phyloP scores from a whole-genome alignment of 768 basidiomycete species.

The Grammothele lineata region DNA sequence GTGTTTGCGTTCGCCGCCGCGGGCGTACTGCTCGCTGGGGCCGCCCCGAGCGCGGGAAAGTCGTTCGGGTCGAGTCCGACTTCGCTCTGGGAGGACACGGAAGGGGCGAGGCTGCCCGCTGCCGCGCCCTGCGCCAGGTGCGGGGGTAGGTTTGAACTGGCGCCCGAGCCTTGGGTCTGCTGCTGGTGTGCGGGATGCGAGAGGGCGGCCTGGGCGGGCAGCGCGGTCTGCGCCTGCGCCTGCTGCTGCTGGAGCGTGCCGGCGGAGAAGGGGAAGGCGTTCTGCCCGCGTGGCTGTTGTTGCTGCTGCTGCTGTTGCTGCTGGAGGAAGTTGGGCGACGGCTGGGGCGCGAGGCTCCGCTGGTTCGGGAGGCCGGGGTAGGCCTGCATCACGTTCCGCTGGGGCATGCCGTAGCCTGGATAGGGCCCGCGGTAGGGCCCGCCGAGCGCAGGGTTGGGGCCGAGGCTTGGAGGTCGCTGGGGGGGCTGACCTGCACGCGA shows the following conservation, averaged over 20 bases:
- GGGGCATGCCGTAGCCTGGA: conserved; percentile 57
- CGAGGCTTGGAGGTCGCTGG: conserved; percentile 74
- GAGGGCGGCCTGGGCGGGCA: conserved; percentile 21
- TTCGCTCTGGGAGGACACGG: conserved; percentile 64
- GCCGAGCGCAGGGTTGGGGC: conserved; percentile 56
- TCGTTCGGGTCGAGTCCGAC: conserved; percentile 82
- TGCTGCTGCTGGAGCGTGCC: conserved; percentile 53
- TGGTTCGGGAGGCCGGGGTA: conserved; percentile 60
- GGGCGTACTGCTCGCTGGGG: conserved; percentile 42
- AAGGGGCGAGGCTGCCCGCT: conserved; percentile 42
- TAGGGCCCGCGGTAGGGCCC: conserved; percentile 58
- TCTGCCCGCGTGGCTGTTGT: conserved; percentile 60
- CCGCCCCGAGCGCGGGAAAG: conserved; percentile 79
- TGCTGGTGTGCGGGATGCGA: conserved; percentile 36
- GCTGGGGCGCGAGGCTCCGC: conserved; percentile 56
- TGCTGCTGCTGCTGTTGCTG: conserved; percentile 40
- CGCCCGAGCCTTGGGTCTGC: conserved; percentile 44
- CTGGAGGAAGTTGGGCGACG: conserved; percentile 54
- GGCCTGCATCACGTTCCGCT: conserved; percentile 50
- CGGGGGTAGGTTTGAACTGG: conserved; percentile 48
- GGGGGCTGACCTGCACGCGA: conserved; percentile 65
- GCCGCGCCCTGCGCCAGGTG: conserved; percentile 51
- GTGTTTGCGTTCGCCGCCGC: conserved; percentile 34
- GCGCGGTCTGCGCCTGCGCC: conserved; percentile 25
- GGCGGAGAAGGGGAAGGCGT: conserved; percentile 64